Base-by-base conservation (phyloP, 75 land plant genomes). In the Azolla pinnata region DNA sequence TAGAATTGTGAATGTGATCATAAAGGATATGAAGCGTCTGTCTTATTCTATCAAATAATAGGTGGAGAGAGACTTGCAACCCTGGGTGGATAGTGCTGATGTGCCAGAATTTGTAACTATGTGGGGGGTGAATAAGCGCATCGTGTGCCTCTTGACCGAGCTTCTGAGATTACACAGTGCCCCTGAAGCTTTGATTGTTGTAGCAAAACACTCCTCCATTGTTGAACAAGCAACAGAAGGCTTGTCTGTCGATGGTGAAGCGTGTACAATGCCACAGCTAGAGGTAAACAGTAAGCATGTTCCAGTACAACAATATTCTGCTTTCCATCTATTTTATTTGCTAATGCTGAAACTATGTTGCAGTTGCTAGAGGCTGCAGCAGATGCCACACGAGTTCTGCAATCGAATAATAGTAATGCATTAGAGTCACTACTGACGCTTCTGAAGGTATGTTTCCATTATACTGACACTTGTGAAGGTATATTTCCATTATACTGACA, bases 201-300 rank as follows among this genome's bases (percentile, higher is more conserved):
- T 89, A 46, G 87, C 82, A n/a, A 74, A 74, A 66, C 87, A 82
- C 29, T 69, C 81, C 31, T 77, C 78, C 60, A 74, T 86, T 50
- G 84, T 89, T 49, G 64, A 75, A 25, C 79, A 81, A 20, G 96
- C 96, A 20, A 89, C 96, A 33, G 87, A 86, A 67, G 96, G 96
- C 21, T 78, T 89, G 91, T 75, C 81, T 51, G 84, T 86, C 14
- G 84, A 89, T 61, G 91, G 96, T 42, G 90, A 86, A 73, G 88
- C 84, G 30, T 86, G 91, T 62, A 89, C 84, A 38, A 58, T 79
- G 54, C 91, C 90, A 19, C 96, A 89, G 61, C 59, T 89, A 47
- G 96, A 89, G 91, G 96, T 89, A 77, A 18, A 26, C 31, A 17
- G n/a, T n/a, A n/a, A n/a, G n/a, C n/a, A n/a, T n/a, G n/a, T n/a